phyloP scores from a whole-genome alignment of 1,284 basidiomycete species.

The Marasmius oreades region DNA sequence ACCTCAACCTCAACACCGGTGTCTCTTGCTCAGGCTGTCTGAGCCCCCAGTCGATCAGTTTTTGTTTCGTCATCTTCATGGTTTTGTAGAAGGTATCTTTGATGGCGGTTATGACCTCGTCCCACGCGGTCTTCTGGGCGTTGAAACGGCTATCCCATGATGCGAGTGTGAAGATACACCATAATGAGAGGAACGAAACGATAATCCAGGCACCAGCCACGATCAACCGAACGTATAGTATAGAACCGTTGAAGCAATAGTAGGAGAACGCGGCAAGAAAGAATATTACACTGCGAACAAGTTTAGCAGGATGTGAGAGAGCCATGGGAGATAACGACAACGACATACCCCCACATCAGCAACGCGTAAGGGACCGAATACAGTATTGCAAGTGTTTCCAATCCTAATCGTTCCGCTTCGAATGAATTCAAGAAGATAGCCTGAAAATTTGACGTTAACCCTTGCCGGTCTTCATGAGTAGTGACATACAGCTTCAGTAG shows the following conservation, averaged over 20 bases:
- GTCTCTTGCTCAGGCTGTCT: not conserved
- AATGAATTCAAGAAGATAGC: conserved; percentile 2
- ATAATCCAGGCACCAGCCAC: not conserved
- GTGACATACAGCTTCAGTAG: conserved; percentile 28
- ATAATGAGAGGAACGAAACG: not conserved
- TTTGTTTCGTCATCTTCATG: not conserved
- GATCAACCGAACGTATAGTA: not conserved
- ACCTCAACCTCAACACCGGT: not conserved
- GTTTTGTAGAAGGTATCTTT: not conserved
- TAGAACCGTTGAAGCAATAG: conserved; percentile 1
- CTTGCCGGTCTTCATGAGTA: too few relatives aligned
- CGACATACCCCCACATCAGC: conserved; percentile 10
- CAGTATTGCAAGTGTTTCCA: conserved; percentile 10
- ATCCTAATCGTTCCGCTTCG: not conserved
- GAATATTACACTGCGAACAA: not conserved
- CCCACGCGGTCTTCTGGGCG: not conserved
- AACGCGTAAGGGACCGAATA: conserved; percentile 7
- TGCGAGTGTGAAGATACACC: conserved; percentile 8
- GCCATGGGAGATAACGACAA: not conserved
- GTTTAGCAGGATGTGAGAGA: not conserved
- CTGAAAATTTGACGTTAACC: not conserved
- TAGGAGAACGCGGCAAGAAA: conserved; percentile 9
- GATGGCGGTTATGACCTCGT: not conserved
- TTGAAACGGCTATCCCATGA: not conserved
- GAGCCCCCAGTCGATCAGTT: not conserved